Evolutionary conservation across 2,329 filamentous ascomycete species (phyloP).

Genomic region (Akanthomyces lecanii): DNA sequence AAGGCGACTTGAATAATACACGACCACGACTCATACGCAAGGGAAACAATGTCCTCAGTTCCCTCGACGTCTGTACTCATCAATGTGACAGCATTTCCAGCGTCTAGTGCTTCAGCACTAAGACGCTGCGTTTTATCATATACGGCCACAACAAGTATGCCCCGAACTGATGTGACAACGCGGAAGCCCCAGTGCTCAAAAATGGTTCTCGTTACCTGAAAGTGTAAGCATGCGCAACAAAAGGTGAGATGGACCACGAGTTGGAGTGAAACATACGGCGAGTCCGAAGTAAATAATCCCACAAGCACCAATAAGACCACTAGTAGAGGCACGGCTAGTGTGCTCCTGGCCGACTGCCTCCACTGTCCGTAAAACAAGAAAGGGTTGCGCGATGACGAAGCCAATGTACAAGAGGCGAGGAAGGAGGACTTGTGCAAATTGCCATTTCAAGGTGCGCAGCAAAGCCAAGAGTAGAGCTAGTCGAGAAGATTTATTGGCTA

Average conservation of each 20-base stretch:
- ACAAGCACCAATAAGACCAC: no score
- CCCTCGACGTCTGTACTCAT: not conserved
- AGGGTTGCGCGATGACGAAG: no score
- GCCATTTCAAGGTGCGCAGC: no score
- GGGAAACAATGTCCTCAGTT: not conserved
- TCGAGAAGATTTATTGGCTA: no score
- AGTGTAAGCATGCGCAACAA: no score
- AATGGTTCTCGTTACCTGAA: not conserved
- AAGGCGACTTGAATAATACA: not conserved
- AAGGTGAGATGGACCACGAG: no score
- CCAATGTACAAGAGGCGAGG: no score
- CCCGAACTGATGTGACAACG: not conserved
- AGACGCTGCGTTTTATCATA: slow-evolving; percentile 1
- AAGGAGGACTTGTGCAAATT: no score
- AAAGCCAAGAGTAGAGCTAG: no score
- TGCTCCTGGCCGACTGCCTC: no score
- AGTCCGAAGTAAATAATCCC: not conserved
- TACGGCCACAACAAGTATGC: not conserved
- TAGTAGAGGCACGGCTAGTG: no score
- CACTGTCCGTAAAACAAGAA: no score
- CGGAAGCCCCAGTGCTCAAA: not conserved
- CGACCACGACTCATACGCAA: not conserved
- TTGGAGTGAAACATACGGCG: not conserved
- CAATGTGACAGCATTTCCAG: not conserved
- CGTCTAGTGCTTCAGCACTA: not conserved